A percentile compares a stretch with the other conserved stretches of the same genome.
Evolutionary conservation across 352 stramenopile species (phyloP).

Genomic region (Phytophthora kernoviae): DNA sequence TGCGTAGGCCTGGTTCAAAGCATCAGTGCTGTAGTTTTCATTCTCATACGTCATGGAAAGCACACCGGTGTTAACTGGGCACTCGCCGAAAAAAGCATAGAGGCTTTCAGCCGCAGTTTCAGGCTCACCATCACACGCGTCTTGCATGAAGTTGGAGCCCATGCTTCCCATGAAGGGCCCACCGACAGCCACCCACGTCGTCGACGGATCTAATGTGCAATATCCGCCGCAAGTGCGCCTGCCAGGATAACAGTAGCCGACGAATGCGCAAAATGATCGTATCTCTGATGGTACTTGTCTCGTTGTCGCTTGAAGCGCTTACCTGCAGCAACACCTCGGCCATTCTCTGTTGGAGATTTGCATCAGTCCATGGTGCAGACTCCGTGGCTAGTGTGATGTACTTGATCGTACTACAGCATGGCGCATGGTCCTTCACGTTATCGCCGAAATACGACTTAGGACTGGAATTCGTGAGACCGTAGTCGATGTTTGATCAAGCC

Average conservation of each 20-base stretch:
- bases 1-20: conserved; percentile 28
- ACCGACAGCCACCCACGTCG: conserved; percentile 42
- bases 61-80: conserved; percentile 38
- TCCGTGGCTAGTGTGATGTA: conserved; percentile 54
- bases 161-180: conserved; percentile 47
- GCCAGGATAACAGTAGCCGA: conserved; percentile 63
- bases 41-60: conserved; percentile 40
- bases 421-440: conserved; percentile 16
- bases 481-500: conserved; percentile 5
- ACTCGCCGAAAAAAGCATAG: conserved; percentile 45
- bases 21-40: conserved; percentile 16
- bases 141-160: conserved; percentile 49
- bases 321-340: conserved; percentile 39
- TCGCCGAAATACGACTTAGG: conserved; percentile 17
- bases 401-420: conserved; percentile 62
- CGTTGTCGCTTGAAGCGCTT: conserved; percentile 37
- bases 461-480: conserved; percentile 1
- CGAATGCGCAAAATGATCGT: conserved; percentile 70
- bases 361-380: conserved; percentile 49
- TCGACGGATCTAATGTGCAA: conserved; percentile 34
- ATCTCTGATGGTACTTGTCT: conserved; percentile 48
- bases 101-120: conserved; percentile 26
- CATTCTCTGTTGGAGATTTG: conserved; percentile 38
- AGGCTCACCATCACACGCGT: conserved; percentile 33
- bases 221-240: conserved; percentile 40